Evolutionary conservation across 208 protist species (phyloP).

Genomic region (Blechomonas ayalai): DNA sequence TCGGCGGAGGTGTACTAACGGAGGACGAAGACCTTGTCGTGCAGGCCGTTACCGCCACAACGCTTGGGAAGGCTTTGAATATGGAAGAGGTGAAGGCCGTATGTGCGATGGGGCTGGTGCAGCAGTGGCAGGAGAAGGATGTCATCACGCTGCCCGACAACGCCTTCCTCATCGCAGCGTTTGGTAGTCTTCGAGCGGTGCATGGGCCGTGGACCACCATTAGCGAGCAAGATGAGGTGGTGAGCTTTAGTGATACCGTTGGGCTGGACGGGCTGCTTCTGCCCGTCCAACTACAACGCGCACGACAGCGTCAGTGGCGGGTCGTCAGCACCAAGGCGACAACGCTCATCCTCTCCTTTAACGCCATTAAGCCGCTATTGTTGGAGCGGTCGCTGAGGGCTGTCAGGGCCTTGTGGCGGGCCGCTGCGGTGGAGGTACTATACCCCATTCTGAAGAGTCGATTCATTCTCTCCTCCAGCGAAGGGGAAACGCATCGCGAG

Average conservation of each 20-base stretch:
- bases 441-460: conserved; percentile 43
- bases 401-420: conserved; percentile 72
- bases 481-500: conserved; percentile 40
- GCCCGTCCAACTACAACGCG: conserved; percentile 30
- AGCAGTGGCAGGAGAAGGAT: conserved; percentile 47
- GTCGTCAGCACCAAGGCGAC: conserved; percentile 59
- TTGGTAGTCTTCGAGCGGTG: conserved; percentile 57
- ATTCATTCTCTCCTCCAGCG: conserved; percentile 36
- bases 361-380: conserved; percentile 66
- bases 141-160: conserved; percentile 56
- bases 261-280: conserved; percentile 54
- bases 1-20: too few relatives aligned
- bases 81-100: conserved; percentile 49
- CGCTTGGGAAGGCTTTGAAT: conserved; percentile 49
- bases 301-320: conserved; percentile 45
- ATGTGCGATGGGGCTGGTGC: conserved; percentile 56
- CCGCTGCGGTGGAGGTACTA: conserved; percentile 60
- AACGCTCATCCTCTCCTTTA: conserved; percentile 63
- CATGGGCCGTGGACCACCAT: conserved; percentile 58
- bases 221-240: conserved; percentile 30
- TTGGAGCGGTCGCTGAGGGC: conserved; percentile 60
- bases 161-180: conserved; percentile 65
- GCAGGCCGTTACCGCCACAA: conserved; percentile 51
- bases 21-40: conserved; percentile 39
- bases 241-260: conserved; percentile 63